phyloP scores from a whole-genome alignment of 441 rosid species.

The Gossypium lobatum region DNA sequence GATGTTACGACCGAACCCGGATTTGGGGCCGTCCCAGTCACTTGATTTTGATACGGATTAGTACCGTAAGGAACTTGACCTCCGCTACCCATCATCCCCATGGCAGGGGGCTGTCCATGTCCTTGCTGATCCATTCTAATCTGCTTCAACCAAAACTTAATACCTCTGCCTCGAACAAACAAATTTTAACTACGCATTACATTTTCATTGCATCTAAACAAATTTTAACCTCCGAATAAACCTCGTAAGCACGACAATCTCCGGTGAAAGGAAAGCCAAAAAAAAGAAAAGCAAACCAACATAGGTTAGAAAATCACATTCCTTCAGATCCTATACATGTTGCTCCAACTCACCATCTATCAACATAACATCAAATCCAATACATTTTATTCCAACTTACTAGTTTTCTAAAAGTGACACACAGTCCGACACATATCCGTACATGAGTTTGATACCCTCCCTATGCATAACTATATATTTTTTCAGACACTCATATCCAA shows the following conservation, averaged over 20 bases:
- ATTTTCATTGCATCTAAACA: background rate
- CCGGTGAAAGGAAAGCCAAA: background rate
- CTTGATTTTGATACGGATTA: conserved; percentile 61
- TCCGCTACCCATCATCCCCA: conserved; percentile 33
- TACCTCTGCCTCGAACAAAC: conserved; percentile 10
- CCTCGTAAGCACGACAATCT: background rate
- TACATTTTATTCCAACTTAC: background rate
- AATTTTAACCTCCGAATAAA: background rate
- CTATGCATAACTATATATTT: background rate
- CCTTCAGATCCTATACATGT: background rate
- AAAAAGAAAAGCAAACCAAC: background rate
- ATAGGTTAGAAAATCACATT: background rate
- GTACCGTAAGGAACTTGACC: conserved; percentile 56
- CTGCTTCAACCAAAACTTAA: conserved; percentile 15
- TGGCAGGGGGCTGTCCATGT: conserved; percentile 54
- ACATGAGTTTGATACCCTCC: background rate
- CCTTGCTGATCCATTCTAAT: conserved; percentile 78
- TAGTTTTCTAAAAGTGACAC: background rate
- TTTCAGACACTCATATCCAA: background rate
- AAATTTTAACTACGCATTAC: background rate
- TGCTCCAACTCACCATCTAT: background rate
- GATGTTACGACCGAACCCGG: conserved; percentile 23
- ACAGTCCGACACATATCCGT: too few species aligned
- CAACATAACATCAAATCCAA: background rate
- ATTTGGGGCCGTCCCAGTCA: conserved; percentile 38